Conservation (phyloP, 352 stramenopile genomes). For the Pythium aristosporum region DNA sequence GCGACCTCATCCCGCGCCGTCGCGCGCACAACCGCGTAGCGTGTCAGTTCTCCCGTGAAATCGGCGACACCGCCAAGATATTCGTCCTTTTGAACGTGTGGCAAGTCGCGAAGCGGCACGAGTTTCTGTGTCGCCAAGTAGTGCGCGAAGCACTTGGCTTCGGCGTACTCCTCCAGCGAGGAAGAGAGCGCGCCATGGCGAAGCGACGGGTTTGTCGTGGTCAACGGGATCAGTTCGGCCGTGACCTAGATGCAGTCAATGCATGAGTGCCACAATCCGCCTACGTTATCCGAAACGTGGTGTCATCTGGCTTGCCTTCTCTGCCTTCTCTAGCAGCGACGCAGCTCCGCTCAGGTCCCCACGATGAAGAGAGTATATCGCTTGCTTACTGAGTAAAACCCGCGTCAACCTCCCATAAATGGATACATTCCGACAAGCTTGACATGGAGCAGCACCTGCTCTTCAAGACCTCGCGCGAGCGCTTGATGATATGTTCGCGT, state of each 20-base stretch:
- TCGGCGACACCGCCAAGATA: conserved; percentile 95
- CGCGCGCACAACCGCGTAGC: conserved; percentile 88
- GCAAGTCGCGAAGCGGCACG: conserved; percentile 50
- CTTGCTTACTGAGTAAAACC: conserved; percentile 78
- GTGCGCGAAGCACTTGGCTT: conserved; percentile 90
- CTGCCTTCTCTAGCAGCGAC: conserved; percentile 47
- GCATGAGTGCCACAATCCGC: neutral
- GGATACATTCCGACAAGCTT: neutral
- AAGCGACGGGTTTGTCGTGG: conserved; percentile 80
- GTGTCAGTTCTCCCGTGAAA: conserved; percentile 91
- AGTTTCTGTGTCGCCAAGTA: conserved; percentile 75
- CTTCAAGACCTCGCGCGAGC: conserved; percentile 94
- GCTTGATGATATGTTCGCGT: conserved; percentile 94
- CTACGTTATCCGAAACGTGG: too few species aligned
- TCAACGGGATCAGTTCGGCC: conserved; percentile 76
- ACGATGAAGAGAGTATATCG: conserved; percentile 94
- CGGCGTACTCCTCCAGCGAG: conserved; percentile 93
- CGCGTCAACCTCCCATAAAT: neutral
- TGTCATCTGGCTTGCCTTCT: conserved; percentile 33
- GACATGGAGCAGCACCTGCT: conserved; percentile 42
- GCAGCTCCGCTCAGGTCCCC: conserved; percentile 61
- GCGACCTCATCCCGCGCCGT: conserved; percentile 80
- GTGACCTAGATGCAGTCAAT: conserved; percentile 39
- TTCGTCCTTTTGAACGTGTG: conserved; percentile 76
- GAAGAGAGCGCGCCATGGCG: conserved; percentile 76